Conservation (phyloP, 164 flowering plant genomes). For the Vitis rotundifolia region DNA sequence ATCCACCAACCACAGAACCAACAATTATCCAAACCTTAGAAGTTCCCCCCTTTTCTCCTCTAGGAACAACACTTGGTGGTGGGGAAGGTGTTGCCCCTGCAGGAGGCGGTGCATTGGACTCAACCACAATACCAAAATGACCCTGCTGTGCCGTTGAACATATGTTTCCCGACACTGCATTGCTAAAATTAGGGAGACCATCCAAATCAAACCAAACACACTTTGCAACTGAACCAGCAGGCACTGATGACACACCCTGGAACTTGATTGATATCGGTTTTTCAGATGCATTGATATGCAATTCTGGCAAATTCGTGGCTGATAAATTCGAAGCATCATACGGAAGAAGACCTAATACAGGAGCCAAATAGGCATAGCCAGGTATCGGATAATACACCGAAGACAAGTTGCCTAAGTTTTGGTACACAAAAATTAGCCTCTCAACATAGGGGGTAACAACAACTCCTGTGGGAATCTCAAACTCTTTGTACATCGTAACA, state of each 20-base stretch:
- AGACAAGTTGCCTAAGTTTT: slow-evolving; percentile 80
- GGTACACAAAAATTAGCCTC: slow-evolving; percentile 86
- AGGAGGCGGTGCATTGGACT: slow-evolving; percentile 48
- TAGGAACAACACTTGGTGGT: slow-evolving; percentile 11
- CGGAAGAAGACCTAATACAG: slow-evolving; percentile 81
- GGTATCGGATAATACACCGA: slow-evolving; percentile 46
- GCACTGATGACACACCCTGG: slow-evolving; percentile 29
- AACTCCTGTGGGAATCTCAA: slow-evolving; percentile 64
- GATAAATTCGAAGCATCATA: slow-evolving; percentile 65
- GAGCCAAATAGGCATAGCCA: slow-evolving; percentile 60
- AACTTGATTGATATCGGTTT: slow-evolving; percentile 55
- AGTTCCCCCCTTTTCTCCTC: slow-evolving; percentile 13
- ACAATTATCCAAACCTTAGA: slow-evolving; percentile 59
- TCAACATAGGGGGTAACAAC: slow-evolving; percentile 67
- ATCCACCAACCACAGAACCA: slow-evolving; percentile 64
- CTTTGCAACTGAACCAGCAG: slow-evolving; percentile 41
- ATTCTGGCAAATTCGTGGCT: slow-evolving; percentile 57
- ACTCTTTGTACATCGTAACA: slow-evolving; percentile 51
- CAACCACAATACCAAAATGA: slow-evolving; percentile 73
- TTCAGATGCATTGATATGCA: slow-evolving; percentile 47
- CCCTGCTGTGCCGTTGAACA: slow-evolving; percentile 63
- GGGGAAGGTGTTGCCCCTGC: slow-evolving; percentile 27
- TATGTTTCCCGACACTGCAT: slow-evolving; percentile 34
- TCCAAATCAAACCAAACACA: slow-evolving; percentile 69
- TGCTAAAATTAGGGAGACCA: slow-evolving; percentile 48